These are phyloP conservation scores for Fomitopsis pinicola DNA, from an alignment of 1,284 basidiomycete species.

Conservation along the genomic window DNA sequence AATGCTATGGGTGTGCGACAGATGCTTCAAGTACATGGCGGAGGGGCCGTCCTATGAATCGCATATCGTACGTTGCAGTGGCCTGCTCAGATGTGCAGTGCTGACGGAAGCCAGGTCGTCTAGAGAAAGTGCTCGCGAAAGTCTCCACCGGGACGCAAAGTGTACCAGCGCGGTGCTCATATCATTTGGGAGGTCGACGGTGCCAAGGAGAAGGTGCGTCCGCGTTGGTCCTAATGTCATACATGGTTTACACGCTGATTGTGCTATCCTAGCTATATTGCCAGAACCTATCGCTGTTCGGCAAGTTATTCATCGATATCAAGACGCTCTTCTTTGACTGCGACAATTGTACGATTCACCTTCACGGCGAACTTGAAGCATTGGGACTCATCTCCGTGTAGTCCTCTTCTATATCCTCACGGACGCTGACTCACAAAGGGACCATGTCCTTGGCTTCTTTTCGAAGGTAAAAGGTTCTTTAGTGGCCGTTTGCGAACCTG, in stretches of 20 bases:
- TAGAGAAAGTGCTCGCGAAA: conserved; percentile 70
- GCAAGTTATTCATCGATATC: conserved; percentile 98
- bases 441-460: conserved; percentile 92
- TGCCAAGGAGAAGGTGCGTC: conserved; percentile 69
- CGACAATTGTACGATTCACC: conserved; percentile 62
- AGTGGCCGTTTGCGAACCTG: not conserved
- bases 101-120: conserved; percentile 11
- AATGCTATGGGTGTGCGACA: conserved; percentile 80
- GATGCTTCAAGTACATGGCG: conserved; percentile 96
- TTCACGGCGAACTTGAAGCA: not conserved
- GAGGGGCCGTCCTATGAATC: conserved; percentile 68
- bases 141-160: conserved; percentile 85
- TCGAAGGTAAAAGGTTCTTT: conserved; percentile 63
- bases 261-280: conserved; percentile 73
- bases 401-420: conserved; percentile 94
- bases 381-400: conserved; percentile 22
- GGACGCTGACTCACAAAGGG: conserved; percentile 70
- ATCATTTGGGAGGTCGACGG: conserved; percentile 97
- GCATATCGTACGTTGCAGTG: conserved; percentile 58
- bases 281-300: conserved; percentile 93
- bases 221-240: not conserved
- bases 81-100: conserved; percentile 5
- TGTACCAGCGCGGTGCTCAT: conserved; percentile 88
- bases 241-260: conserved; percentile 4
- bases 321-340: conserved; percentile 97